Conservation (phyloP, 345 rosid genomes). For the Syzygium jambos region DNA sequence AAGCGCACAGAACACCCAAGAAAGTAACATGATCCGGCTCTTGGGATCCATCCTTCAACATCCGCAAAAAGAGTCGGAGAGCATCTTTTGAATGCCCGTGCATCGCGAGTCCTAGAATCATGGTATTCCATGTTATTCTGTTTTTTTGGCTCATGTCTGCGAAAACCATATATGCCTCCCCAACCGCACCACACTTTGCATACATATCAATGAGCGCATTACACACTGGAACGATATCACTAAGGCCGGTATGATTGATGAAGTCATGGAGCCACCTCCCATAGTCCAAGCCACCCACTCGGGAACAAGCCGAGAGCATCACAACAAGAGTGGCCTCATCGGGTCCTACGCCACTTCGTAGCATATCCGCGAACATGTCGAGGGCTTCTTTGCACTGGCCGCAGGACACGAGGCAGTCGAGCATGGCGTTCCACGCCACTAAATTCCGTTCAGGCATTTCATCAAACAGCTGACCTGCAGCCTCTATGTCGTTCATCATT, state of each 20-base stretch:
- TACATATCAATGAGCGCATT: slow-evolving; percentile 40
- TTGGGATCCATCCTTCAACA: slow-evolving; percentile 8
- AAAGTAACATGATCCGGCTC: slow-evolving; percentile 31
- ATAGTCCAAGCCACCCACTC: slow-evolving; percentile 20
- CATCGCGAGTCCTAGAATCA: slow-evolving; percentile 29
- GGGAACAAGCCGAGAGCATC: slow-evolving; percentile 22
- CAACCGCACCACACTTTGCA: slow-evolving; percentile 34
- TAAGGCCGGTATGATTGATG: background rate
- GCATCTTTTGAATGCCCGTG: slow-evolving; percentile 27
- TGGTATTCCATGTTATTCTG: slow-evolving; percentile 29
- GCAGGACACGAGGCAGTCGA: slow-evolving; percentile 13
- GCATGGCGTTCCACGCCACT: slow-evolving; percentile 28
- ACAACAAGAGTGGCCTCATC: slow-evolving; percentile 32
- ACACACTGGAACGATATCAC: slow-evolving; percentile 1
- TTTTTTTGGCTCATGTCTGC: slow-evolving; percentile 9
- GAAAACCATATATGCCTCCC: slow-evolving; percentile 24
- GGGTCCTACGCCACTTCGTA: slow-evolving; percentile 12
- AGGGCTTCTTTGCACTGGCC: slow-evolving; percentile 16
- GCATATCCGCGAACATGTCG: slow-evolving; percentile 13
- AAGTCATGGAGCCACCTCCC: slow-evolving; percentile 27
- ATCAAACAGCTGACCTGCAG: slow-evolving; percentile 20
- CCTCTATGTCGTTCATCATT: slow-evolving; percentile 7
- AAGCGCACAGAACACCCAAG: slow-evolving; percentile 31
- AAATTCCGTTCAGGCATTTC: slow-evolving; percentile 21
- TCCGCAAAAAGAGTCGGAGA: slow-evolving; percentile 7